Evolutionary conservation across 495 filamentous ascomycete genomes (phyloP), one percentile per base, ranked within the genome.

Genomic region (Trichoderma parareesei): DNA sequence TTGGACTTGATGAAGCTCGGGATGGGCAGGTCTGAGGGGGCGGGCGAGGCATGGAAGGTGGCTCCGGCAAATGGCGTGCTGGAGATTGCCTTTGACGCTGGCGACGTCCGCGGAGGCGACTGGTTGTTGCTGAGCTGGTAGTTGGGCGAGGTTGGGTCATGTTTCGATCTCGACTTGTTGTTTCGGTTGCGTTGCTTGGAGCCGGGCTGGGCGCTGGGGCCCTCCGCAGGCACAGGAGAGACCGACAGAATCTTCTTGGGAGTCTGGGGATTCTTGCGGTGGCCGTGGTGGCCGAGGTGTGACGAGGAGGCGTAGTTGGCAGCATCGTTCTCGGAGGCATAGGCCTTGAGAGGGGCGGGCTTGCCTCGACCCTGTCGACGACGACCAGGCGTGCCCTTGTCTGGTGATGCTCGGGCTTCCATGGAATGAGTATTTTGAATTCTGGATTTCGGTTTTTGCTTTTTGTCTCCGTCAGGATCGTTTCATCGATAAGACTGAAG

Each of bases 31-130:
- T 91, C 85, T 4, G 92, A 93, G 2, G 95, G 90, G 3, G 92
- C 93, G 14, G 94, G 94, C 2, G 94, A 99, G 11, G 91, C 89
- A 72, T 97, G 93, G 74, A 99, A 99, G 0, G 91, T 95, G 16
- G 93, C 90, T 16, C 94, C 94, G 14, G 94, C 94, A 74, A 97
- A 99, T 65, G 90, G 82, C 66, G 83, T 72, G 53, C 79, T 82
- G 18, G 83, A 76, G 9, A 69, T 65, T 14, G 76, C 67, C 64
- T 77, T 76, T 14, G 72, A 60, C 33, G 57, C 48, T 11, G 46
- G 48, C 5, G 70, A 68, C 14, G 69, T 67, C 27, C 75, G 69
- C 13, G 77, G 76, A 27, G 80, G 78, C 2, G 78, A 82, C 41
- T 64, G 72, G n/a, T 74, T 71, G 37, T 74, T 76, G 6, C 71